These are phyloP conservation scores for Nannizziopsis barbatae DNA, from an alignment of 2,329 filamentous ascomycete genomes.

Conservation along the genomic window DNA sequence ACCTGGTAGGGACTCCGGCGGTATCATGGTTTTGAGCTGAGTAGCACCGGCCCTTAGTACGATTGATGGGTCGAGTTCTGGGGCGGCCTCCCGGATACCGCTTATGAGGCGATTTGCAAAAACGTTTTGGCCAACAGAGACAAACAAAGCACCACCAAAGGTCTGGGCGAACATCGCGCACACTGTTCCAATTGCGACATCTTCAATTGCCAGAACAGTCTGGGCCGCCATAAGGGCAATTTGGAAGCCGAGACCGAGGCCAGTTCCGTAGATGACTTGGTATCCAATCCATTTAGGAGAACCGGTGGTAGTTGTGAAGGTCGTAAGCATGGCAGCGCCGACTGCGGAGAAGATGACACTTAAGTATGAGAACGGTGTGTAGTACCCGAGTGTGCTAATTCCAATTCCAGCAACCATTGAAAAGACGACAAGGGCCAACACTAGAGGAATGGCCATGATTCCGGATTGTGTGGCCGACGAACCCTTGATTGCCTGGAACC, in stretches of 20 bases:
- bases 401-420: slow-evolving; percentile 14
- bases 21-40: slow-evolving; percentile 46
- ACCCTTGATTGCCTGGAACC: slow-evolving; percentile 37
- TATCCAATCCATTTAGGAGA: slow-evolving; percentile 21
- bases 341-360: slow-evolving; percentile 19
- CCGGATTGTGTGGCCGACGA: slow-evolving; percentile 30
- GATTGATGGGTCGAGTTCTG: slow-evolving; percentile 33
- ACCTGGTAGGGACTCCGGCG: slow-evolving; percentile 38
- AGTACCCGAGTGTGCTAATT: slow-evolving; percentile 17
- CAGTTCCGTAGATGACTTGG: slow-evolving; percentile 21
- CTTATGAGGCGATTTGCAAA: slow-evolving; percentile 16
- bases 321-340: slow-evolving; percentile 24
- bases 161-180: slow-evolving; percentile 20
- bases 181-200: slow-evolving; percentile 18
- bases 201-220: slow-evolving; percentile 16
- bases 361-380: slow-evolving; percentile 19
- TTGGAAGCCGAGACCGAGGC: slow-evolving; percentile 20
- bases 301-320: slow-evolving; percentile 19
- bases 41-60: slow-evolving; percentile 45
- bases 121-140: slow-evolving; percentile 19
- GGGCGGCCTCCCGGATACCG: slow-evolving; percentile 17
- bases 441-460: slow-evolving; percentile 27
- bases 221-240: slow-evolving; percentile 18
- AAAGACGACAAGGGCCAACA: slow-evolving; percentile 25
- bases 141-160: slow-evolving; percentile 19